Percentiles rank a stretch among this genome's conserved stretches.
These are phyloP conservation scores for Ogataea naganishii DNA, from an alignment of 805 yeast genomes.

Conservation along the genomic window DNA sequence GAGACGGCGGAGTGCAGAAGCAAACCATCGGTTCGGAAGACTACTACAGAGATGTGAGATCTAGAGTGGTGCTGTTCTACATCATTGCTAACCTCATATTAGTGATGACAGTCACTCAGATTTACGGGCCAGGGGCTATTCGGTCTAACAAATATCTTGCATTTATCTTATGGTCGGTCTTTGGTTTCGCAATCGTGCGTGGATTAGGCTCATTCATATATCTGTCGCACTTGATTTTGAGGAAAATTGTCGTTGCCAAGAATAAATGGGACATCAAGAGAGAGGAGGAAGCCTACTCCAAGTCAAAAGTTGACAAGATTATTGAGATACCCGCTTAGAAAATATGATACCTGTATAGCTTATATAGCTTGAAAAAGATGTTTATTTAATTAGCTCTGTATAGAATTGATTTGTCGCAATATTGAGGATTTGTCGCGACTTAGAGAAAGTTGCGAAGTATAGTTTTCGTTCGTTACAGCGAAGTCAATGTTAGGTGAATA, in stretches of 20 bases:
- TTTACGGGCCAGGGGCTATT: constrained; percentile 60
- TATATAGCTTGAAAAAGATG: too few relatives aligned
- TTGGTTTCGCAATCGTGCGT: constrained; percentile 72
- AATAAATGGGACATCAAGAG: constrained; percentile 23
- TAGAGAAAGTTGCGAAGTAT: too few relatives aligned
- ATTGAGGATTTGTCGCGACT: too few relatives aligned
- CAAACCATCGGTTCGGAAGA: constrained; percentile 52
- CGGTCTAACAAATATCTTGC: constrained; percentile 67
- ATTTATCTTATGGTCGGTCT: constrained; percentile 88
- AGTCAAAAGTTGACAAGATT: too few relatives aligned
- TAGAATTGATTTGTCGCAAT: too few relatives aligned
- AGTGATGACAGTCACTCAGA: constrained; percentile 82
- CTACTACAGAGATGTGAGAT: constrained; percentile 89
- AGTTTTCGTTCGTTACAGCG: too few relatives aligned
- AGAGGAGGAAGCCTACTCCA: constrained; percentile 1
- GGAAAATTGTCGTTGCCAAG: constrained; percentile 21
- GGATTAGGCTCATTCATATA: constrained; percentile 75
- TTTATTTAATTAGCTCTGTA: too few relatives aligned
- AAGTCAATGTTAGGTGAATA: too few relatives aligned
- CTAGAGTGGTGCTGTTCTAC: constrained; percentile 95
- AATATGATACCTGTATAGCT: too few relatives aligned
- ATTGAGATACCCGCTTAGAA: too few relatives aligned
- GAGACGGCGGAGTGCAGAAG: constrained; percentile 28
- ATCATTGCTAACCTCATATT: constrained; percentile 72
- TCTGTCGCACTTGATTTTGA: constrained; percentile 34